Evolutionary conservation across 2,329 filamentous ascomycete genomes (phyloP).

Genomic region (Apiospora hydei): DNA sequence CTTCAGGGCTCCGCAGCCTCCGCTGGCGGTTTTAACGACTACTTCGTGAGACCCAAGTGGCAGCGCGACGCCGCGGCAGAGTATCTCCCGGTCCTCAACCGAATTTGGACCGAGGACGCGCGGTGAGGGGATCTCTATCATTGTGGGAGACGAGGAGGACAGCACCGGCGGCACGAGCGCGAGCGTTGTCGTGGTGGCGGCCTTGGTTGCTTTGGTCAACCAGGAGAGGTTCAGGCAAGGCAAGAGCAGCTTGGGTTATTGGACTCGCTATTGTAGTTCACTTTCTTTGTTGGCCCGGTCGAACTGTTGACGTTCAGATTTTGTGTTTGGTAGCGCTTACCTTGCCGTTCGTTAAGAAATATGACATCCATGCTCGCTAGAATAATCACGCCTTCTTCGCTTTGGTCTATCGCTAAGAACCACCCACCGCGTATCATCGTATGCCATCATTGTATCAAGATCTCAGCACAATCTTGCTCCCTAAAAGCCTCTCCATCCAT

Average conservation of each 20-base stretch:
- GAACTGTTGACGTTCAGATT: no score
- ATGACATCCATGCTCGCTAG: no score
- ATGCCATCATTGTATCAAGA: neutral
- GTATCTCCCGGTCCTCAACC: constrained; percentile 47
- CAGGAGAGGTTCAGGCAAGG: constrained; percentile 64
- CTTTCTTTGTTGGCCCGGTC: no score
- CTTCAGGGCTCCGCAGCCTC: constrained; percentile 62
- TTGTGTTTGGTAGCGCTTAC: no score
- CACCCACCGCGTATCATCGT: no score
- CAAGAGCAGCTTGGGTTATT: constrained; percentile 61
- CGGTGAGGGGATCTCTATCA: constrained; percentile 43
- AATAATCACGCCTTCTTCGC: no score
- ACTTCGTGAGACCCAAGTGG: constrained; percentile 52
- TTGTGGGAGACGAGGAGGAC: constrained; percentile 39
- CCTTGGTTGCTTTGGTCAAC: constrained; percentile 70
- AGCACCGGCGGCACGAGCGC: constrained; percentile 55
- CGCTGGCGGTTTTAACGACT: constrained; percentile 58
- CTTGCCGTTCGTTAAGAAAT: no score
- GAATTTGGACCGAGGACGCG: constrained; percentile 45
- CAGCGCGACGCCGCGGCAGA: constrained; percentile 53
- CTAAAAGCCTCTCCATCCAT: constrained; percentile 23
- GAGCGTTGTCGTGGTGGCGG: constrained; percentile 67
- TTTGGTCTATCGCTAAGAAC: no score
- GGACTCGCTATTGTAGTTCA: constrained; percentile 71
- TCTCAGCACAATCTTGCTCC: neutral